A percentile compares a stretch with the other conserved stretches of the same genome.
Conservation (phyloP, 306 rosid genomes). For the Lathyrus oleraceus region DNA sequence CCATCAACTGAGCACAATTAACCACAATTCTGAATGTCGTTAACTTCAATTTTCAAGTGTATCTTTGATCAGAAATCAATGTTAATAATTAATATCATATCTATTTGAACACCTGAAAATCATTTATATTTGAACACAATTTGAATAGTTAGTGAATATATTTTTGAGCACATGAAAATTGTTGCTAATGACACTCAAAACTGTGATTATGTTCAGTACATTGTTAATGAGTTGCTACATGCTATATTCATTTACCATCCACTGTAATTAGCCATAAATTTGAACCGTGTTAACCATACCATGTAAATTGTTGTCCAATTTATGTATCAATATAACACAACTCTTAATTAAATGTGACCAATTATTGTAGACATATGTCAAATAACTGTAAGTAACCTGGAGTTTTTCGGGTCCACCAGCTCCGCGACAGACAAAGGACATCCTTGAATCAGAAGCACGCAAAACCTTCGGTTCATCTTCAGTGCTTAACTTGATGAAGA, state of each 20-base stretch:
- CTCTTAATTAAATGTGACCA: constrained; percentile 4
- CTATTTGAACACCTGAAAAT: too few relatives aligned
- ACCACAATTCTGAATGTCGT: too few relatives aligned
- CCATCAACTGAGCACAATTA: too few relatives aligned
- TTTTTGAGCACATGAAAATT: too few relatives aligned
- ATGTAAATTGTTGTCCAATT: background rate
- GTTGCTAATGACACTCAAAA: too few relatives aligned
- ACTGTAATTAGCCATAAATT: background rate
- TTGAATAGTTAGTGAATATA: too few relatives aligned
- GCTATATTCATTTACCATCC: background rate
- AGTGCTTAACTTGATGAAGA: constrained; percentile 64
- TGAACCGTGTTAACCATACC: background rate
- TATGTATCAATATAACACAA: background rate
- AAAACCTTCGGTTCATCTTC: constrained; percentile 89
- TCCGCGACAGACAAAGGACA: constrained; percentile 60
- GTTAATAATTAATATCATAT: too few relatives aligned
- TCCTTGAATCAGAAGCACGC: constrained; percentile 73
- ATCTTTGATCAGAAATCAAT: too few relatives aligned
- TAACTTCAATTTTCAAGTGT: too few relatives aligned
- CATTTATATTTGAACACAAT: too few relatives aligned
- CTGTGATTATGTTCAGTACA: background rate
- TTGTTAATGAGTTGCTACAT: background rate
- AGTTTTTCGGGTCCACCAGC: constrained; percentile 67
- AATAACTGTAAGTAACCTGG: constrained; percentile 61
- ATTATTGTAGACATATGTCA: constrained; percentile 29